phyloP scores from a whole-genome alignment of 306 rosid species.

The Acacia confusa region DNA sequence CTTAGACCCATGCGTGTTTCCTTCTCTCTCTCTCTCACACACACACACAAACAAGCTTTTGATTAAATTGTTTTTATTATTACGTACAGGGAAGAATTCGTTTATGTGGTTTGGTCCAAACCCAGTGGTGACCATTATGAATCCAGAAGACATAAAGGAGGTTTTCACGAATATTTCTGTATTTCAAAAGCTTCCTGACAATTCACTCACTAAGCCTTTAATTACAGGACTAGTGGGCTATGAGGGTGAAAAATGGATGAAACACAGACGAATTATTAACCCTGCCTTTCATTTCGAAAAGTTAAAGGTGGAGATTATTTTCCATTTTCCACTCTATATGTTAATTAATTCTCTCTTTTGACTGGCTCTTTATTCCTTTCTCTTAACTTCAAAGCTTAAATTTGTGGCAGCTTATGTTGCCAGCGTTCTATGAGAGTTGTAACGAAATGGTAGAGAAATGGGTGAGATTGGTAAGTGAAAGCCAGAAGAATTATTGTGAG shows the following conservation, averaged over 20 bases:
- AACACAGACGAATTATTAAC: conserved; percentile 42
- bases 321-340: too few relatives aligned
- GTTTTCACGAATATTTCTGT: conserved; percentile 12
- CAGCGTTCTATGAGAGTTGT: conserved; percentile 19
- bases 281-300: conserved; percentile 47
- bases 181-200: neutral
- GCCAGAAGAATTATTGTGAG: conserved; percentile 14
- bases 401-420: neutral
- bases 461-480: conserved; percentile 1
- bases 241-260: conserved; percentile 49
- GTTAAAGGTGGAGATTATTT: conserved; percentile 35
- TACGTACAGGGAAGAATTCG: conserved; percentile 42
- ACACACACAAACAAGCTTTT: too few relatives aligned
- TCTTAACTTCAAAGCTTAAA: too few relatives aligned
- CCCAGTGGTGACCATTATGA: conserved; percentile 31
- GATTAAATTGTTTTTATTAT: too few relatives aligned
- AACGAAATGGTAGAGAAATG: conserved; percentile 17
- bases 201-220: conserved; percentile 16
- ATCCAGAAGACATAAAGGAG: conserved; percentile 39
- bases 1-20: too few relatives aligned
- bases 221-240: neutral
- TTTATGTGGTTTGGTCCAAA: conserved; percentile 42
- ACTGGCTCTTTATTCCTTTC: too few relatives aligned
- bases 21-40: too few relatives aligned
- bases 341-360: too few relatives aligned